A percentile compares a stretch with the other conserved stretches of the same genome.
These are phyloP conservation scores for Citrus reticulata DNA, from an alignment of 345 rosid species.

Conservation along the genomic window DNA sequence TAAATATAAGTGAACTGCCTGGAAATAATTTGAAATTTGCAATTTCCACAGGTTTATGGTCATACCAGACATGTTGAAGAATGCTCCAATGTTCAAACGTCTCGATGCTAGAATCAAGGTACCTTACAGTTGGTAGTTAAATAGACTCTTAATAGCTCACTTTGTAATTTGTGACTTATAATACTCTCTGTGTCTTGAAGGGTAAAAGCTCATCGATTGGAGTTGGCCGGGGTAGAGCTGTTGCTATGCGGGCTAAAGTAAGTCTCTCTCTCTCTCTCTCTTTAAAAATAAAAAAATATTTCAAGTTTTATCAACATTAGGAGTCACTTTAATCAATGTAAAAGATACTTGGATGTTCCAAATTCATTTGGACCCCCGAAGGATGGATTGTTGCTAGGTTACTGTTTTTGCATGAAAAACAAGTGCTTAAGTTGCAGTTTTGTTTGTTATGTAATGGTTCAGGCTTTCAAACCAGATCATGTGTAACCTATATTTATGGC, in stretches of 20 bases:
- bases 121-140: constrained; percentile 6
- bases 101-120: constrained; percentile 86
- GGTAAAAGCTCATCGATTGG: constrained; percentile 89
- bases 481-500: neutral
- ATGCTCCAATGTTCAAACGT: constrained; percentile 97
- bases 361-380: neutral
- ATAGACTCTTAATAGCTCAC: neutral
- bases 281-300: neutral
- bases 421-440: neutral
- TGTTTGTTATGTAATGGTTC: no score
- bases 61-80: constrained; percentile 98
- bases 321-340: neutral
- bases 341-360: neutral
- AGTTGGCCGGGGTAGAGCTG: constrained; percentile 92
- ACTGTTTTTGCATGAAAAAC: neutral
- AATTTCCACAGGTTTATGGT: constrained; percentile 79
- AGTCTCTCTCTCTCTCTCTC: constrained; percentile 18
- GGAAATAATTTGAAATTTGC: constrained; percentile 8
- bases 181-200: constrained; percentile 37
- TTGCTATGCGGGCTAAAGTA: constrained; percentile 87
- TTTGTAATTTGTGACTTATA: neutral
- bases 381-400: neutral
- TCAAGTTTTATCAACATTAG: neutral
- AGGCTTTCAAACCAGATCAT: neutral
- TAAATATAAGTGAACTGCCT: neutral